Evolutionary conservation across 73 alveolate genomes (phyloP).

Genomic region (Symbiodinium natans): DNA sequence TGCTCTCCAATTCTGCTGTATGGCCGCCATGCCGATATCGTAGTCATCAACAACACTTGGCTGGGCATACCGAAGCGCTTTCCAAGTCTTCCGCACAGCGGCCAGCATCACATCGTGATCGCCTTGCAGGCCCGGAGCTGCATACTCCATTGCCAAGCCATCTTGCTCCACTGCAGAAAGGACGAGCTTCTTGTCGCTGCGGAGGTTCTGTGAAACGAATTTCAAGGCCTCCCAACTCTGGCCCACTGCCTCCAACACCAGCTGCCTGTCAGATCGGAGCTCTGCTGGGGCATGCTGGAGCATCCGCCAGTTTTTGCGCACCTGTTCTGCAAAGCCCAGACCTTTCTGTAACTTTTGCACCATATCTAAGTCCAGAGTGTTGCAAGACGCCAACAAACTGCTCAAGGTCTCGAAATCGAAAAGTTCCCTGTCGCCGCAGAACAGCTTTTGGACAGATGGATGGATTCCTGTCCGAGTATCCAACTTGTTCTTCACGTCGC

Average conservation of each 20-base stretch:
- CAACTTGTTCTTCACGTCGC: background rate
- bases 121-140: background rate
- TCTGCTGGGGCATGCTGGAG: slow-evolving; percentile 65
- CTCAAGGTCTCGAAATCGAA: slow-evolving; percentile 59
- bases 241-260: slow-evolving; percentile 66
- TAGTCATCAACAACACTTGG: background rate
- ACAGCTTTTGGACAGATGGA: background rate
- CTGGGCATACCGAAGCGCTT: slow-evolving; percentile 59
- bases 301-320: slow-evolving; percentile 70
- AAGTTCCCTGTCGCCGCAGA: slow-evolving; percentile 51
- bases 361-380: slow-evolving; percentile 37
- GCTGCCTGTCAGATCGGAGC: background rate
- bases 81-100: slow-evolving; percentile 58
- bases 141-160: slow-evolving; percentile 54
- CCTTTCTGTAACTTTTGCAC: slow-evolving; percentile 36
- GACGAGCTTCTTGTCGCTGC: slow-evolving; percentile 14
- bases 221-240: slow-evolving; percentile 64
- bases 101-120: slow-evolving; percentile 50
- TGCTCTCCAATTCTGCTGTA: slow-evolving; percentile 18
- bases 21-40: slow-evolving; percentile 7
- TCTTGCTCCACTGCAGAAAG: slow-evolving; percentile 63
- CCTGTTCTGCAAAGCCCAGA: slow-evolving; percentile 45
- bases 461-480: background rate
- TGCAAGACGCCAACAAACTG: slow-evolving; percentile 21
- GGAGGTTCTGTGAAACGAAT: slow-evolving; percentile 16